Conservation (phyloP, 2,329 filamentous ascomycete genomes). For the Talaromyces sp. region DNA sequence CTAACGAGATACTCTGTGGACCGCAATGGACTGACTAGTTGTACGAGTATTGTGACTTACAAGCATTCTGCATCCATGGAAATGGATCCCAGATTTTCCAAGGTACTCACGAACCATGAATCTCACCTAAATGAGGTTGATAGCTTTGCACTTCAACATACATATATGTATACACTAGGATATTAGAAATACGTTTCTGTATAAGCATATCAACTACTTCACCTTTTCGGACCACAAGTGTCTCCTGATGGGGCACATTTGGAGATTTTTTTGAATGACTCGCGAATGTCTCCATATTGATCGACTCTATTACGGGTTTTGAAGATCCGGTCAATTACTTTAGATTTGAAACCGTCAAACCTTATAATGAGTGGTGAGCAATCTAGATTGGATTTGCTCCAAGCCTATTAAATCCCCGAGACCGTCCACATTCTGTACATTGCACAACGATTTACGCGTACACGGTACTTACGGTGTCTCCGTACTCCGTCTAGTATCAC, state of each 20-base stretch:
- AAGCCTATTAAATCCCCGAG: not conserved
- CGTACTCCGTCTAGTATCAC: not conserved
- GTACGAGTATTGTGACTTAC: not conserved
- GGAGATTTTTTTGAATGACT: not conserved
- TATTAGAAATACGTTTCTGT: not conserved
- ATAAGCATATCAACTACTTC: not conserved
- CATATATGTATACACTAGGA: not conserved
- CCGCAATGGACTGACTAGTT: not conserved
- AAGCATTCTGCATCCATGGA: not conserved
- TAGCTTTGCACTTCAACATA: not conserved
- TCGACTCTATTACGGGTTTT: not conserved
- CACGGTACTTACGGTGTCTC: not conserved
- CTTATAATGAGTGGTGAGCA: not conserved
- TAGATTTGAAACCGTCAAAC: conserved; percentile 1
- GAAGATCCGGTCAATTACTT: not conserved
- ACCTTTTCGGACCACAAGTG: not conserved
- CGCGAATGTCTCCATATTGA: not conserved
- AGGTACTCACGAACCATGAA: not conserved
- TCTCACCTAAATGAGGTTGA: not conserved
- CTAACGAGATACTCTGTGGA: not conserved
- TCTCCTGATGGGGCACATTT: not conserved
- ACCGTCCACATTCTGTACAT: not conserved
- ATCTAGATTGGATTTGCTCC: not conserved
- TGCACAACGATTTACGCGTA: not conserved
- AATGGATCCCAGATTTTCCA: not conserved